A percentile compares a stretch with the other conserved stretches of the same genome.
Conservation (phyloP, 805 yeast genomes). For the Pichia exigua region DNA sequence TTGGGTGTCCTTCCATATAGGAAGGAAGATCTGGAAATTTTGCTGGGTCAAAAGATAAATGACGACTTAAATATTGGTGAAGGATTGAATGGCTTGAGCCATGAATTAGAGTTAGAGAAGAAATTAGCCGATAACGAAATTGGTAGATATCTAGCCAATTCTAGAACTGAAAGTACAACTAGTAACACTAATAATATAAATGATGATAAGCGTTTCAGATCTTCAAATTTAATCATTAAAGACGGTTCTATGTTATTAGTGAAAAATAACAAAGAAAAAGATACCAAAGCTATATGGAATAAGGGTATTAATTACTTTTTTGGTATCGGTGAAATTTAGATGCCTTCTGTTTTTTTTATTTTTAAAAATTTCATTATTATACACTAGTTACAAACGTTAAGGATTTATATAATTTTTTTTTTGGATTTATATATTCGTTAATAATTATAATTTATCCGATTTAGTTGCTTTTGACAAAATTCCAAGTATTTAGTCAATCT, state of each 20-base stretch:
- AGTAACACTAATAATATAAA: neutral
- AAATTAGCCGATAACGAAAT: constrained; percentile 8
- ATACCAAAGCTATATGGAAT: constrained; percentile 2
- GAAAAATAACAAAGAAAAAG: neutral
- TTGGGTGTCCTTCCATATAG: constrained; percentile 67
- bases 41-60: constrained; percentile 1
- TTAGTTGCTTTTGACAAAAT: neutral
- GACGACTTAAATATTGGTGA: constrained; percentile 12
- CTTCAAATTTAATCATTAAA: constrained; percentile 1
- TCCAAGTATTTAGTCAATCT: neutral
- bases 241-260: constrained; percentile 10
- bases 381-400: neutral
- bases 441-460: neutral
- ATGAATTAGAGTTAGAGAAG: constrained; percentile 2
- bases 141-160: constrained; percentile 4
- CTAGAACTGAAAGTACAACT: neutral
- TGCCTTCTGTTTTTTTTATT: neutral
- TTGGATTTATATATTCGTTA: neutral
- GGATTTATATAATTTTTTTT: neutral
- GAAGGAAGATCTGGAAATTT: constrained; percentile 29
- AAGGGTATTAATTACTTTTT: constrained; percentile 8
- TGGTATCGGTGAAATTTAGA: constrained; percentile 11
- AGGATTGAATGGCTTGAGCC: constrained; percentile 9
- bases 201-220: neutral
- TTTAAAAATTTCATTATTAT: neutral